Conservation (phyloP, 78 protist species). For the Dictyostelium intermedium region DNA sequence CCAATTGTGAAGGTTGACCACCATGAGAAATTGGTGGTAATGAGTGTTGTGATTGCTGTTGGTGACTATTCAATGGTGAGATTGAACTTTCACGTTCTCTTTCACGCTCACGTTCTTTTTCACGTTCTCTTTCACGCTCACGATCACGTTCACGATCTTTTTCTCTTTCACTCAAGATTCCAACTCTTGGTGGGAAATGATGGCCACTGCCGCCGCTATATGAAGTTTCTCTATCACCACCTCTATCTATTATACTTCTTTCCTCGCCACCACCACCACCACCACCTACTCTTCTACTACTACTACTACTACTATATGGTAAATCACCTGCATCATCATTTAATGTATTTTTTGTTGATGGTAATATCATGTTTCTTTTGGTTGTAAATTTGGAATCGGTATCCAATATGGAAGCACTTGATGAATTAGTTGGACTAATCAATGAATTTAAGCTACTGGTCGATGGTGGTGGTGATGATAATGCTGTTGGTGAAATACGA, state of each 20-base stretch:
- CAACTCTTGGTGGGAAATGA: conserved; percentile 1
- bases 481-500: conserved; percentile 18
- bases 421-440: conserved; percentile 2
- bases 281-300: background rate
- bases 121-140: conserved; percentile 29
- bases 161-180: background rate
- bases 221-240: background rate
- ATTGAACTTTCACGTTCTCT: conserved; percentile 24
- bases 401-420: background rate
- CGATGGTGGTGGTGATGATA: background rate
- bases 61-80: background rate
- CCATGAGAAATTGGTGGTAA: background rate
- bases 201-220: background rate
- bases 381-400: conserved; percentile 14
- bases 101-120: conserved; percentile 18
- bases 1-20: background rate
- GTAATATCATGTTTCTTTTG: background rate
- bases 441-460: background rate
- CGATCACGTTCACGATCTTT: conserved; percentile 20
- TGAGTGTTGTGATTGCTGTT: background rate
- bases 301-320: background rate
- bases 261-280: background rate
- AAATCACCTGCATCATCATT: background rate
- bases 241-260: too few relatives aligned
- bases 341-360: background rate